Percentiles rank a stretch among this genome's conserved stretches.
These are phyloP conservation scores for Dendrobium chrysotoxum DNA, from an alignment of 106 monocot genomes.

Conservation along the genomic window DNA sequence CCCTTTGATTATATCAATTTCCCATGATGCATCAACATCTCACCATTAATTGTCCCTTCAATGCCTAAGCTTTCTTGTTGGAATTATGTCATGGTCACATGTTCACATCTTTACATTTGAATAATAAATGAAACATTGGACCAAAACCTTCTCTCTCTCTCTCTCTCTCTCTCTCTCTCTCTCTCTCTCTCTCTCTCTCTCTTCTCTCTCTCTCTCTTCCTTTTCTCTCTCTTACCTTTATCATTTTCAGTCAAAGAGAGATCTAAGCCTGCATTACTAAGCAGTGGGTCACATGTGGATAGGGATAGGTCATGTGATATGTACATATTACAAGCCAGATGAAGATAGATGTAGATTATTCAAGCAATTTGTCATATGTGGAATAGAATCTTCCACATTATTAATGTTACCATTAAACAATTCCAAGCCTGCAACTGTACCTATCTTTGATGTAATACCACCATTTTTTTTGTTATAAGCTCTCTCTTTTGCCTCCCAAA, in stretches of 20 bases:
- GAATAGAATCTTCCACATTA: slow-evolving; percentile 67
- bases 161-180: neutral
- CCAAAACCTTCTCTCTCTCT: slow-evolving; percentile 6
- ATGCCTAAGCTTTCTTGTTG: slow-evolving; percentile 10
- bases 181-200: neutral
- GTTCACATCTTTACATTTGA: slow-evolving; percentile 7
- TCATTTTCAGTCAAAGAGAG: slow-evolving; percentile 33
- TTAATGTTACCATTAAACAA: slow-evolving; percentile 16
- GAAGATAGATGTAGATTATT: slow-evolving; percentile 13
- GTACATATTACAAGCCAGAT: slow-evolving; percentile 17
- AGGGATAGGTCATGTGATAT: slow-evolving; percentile 36
- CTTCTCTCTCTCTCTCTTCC: neutral
- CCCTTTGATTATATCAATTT: neutral
- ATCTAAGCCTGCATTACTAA: slow-evolving; percentile 16
- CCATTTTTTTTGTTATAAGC: too few relatives aligned
- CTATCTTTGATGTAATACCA: neutral
- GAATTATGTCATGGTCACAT: slow-evolving; percentile 5
- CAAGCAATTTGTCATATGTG: slow-evolving; percentile 37
- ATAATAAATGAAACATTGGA: slow-evolving; percentile 4
- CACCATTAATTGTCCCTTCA: neutral
- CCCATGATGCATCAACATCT: neutral
- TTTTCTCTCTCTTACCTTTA: neutral
- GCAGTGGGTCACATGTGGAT: slow-evolving; percentile 52
- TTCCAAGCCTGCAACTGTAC: neutral
- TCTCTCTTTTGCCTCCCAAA: too few relatives aligned